Base-by-base conservation (phyloP, 2,329 filamentous ascomycete species). In the Ceratocystis colombiana region DNA sequence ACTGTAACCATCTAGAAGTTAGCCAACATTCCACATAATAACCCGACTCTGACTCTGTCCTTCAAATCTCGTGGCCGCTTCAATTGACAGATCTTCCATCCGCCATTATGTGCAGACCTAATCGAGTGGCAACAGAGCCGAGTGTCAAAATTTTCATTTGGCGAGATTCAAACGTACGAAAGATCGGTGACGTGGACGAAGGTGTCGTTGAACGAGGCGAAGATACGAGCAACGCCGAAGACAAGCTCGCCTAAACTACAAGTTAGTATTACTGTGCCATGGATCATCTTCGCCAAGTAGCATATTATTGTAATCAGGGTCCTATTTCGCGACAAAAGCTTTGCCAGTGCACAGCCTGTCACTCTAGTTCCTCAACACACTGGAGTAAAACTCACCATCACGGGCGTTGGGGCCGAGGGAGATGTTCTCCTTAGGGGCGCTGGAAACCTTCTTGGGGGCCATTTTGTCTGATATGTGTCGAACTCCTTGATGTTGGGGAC, bases 101-200 rank as follows among this genome's bases (percentile, higher is more conserved):
- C 48, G 22, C 22, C 22, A 6, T 22, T 1, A 8, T 37, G 8
- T n/a, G 28, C 55, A n/a, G 17, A n/a, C n/a, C 28, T 5, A 8
- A 2, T n/a, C 12, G 17, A 59, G 55, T 6, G n/a, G 25, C 12
- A 17, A n/a, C 7, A 59, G 55, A 37, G 28, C 33, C 4, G 55
- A 59, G 37, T 3, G 48, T 4, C n/a, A 33, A 33, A 33, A 37
- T 37, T 37, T 33, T 64, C 57, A 50, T 59, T 8, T 37, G 28
- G 37, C 28, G 37, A 61, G 61, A 20, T 67, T 69, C 45, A 57
- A 75, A 84, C 85, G 78, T 80, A 91, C 88, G 83, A 87, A 79
- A 99, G 90, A 96, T 97, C 94, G 84, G 94, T 99, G 78, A 99
- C 90, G 84, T 99, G 94, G 78, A 99, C 94, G 83, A 91, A 91